phyloP scores from a whole-genome alignment of 441 rosid species.

The Populus hybrid region DNA sequence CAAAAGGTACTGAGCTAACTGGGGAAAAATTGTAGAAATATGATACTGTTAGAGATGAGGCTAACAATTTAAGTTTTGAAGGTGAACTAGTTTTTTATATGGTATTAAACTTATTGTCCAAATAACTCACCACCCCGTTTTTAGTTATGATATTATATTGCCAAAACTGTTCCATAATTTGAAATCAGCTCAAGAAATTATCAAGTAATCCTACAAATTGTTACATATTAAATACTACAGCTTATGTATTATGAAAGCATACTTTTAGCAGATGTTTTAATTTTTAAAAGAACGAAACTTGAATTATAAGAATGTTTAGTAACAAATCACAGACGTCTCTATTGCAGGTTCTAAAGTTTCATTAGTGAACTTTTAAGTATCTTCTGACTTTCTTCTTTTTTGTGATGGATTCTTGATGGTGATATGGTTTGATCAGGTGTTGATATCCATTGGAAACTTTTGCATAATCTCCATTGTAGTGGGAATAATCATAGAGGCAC shows the following conservation, averaged over 20 bases:
- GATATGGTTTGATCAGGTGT: conserved; percentile 39
- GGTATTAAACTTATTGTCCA: too few relatives aligned
- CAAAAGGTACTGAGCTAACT: conserved; percentile 51
- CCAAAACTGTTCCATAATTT: background rate
- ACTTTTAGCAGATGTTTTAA: background rate
- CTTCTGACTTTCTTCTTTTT: background rate
- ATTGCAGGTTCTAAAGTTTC: background rate
- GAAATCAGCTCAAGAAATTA: background rate
- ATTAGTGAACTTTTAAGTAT: background rate
- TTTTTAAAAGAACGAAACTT: too few relatives aligned
- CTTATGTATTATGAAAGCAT: background rate
- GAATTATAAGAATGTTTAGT: background rate
- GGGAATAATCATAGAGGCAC: conserved; percentile 68
- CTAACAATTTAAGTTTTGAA: too few relatives aligned
- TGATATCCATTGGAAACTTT: conserved; percentile 92
- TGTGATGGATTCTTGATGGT: background rate
- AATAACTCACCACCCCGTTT: too few relatives aligned
- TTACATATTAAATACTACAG: background rate
- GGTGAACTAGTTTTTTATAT: too few relatives aligned
- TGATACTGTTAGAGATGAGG: too few relatives aligned
- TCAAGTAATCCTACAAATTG: background rate
- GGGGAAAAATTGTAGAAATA: background rate
- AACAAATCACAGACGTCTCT: background rate
- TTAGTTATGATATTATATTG: background rate
- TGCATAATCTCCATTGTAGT: conserved; percentile 82